Conservation (phyloP, 768 basidiomycete genomes). For the Pleurotus eryngii region DNA sequence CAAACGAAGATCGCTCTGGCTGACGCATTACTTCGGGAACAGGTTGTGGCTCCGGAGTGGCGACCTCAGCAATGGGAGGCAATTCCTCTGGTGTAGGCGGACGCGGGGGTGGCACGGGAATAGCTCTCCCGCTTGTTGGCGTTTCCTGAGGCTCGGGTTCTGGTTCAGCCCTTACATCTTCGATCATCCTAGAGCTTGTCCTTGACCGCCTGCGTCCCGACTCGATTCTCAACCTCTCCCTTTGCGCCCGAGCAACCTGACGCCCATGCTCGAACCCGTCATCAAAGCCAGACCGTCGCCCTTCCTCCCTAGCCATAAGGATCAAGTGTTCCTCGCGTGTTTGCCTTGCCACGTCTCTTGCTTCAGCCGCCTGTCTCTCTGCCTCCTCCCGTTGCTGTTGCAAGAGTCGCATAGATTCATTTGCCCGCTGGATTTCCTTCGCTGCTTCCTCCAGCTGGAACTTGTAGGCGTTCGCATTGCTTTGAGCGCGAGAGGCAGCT, state of each 20-base stretch:
- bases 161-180: neutral
- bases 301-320: constrained; percentile 4
- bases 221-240: neutral
- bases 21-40: constrained; percentile 1
- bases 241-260: neutral
- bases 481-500: neutral
- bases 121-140: neutral
- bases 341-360: constrained; percentile 1
- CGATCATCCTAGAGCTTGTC: neutral
- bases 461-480: neutral
- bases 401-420: neutral
- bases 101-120: constrained; percentile 1
- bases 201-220: neutral
- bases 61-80: neutral
- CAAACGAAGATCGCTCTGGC: neutral
- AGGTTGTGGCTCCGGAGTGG: neutral
- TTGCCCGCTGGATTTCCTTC: neutral
- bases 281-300: neutral
- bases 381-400: constrained; percentile 3
- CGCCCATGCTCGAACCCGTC: constrained; percentile 7
- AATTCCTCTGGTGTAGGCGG: neutral
- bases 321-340: constrained; percentile 2
- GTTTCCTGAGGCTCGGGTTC: neutral
- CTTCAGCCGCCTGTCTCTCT: constrained; percentile 2
- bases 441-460: constrained; percentile 5